A percentile compares a stretch with the other conserved stretches of the same genome.
phyloP scores from a whole-genome alignment of 225 moss, liverwort and hornwort species.

The Asterella californica region DNA sequence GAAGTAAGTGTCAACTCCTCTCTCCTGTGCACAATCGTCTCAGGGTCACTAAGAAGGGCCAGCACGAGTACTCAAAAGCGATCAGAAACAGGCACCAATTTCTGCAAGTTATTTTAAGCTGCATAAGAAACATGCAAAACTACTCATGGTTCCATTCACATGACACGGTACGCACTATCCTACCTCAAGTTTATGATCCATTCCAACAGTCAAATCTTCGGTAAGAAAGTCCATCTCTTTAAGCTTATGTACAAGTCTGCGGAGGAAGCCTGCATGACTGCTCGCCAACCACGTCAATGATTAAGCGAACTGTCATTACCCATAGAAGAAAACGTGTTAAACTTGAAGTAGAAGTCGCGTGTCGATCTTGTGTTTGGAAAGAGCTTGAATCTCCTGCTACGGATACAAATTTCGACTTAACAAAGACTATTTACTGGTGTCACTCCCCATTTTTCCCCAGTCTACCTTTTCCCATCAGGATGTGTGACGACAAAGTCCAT shows the following conservation, averaged over 20 bases:
- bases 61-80: neutral
- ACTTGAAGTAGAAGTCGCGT: neutral
- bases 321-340: neutral
- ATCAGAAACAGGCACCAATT: no score
- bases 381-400: neutral
- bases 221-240: conserved; percentile 66
- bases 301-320: neutral
- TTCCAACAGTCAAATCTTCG: conserved; percentile 63
- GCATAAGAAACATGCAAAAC: neutral
- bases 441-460: no score
- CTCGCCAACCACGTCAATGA: conserved; percentile 16
- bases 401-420: neutral
- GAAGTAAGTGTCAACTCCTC: conserved; percentile 81
- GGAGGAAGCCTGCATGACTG: conserved; percentile 77
- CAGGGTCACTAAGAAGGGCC: neutral
- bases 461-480: conserved; percentile 81
- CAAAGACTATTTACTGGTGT: no score
- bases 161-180: neutral
- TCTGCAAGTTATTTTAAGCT: neutral
- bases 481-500: conserved; percentile 93
- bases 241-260: conserved; percentile 56
- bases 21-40: conserved; percentile 37
- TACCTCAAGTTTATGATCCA: conserved; percentile 64
- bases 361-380: neutral
- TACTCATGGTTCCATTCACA: neutral